phyloP scores from a whole-genome alignment of 495 filamentous ascomycete species.

The Lophiotrema nucula region DNA sequence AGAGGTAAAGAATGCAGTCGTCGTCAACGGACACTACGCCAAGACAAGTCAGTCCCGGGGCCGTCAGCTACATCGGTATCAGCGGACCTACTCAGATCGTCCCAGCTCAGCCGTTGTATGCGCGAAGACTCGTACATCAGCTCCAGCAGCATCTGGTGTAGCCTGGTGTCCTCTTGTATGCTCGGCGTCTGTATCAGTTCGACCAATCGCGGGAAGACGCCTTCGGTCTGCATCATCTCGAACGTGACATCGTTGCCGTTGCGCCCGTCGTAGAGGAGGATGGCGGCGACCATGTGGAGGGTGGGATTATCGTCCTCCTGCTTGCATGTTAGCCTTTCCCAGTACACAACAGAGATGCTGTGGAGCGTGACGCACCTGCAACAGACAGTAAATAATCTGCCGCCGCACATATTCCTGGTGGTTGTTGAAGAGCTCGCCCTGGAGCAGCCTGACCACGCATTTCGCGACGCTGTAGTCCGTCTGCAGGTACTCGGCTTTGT shows the following conservation, averaged over 20 bases:
- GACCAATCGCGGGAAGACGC: slow-evolving; percentile 76
- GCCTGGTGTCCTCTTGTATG: slow-evolving; percentile 60
- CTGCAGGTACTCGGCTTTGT: slow-evolving; percentile 81
- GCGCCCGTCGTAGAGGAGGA: slow-evolving; percentile 88
- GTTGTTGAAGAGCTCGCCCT: slow-evolving; percentile 67
- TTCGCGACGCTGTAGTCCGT: slow-evolving; percentile 80
- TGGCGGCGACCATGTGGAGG: slow-evolving; percentile 77
- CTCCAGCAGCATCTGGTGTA: slow-evolving; percentile 82
- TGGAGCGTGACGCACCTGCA: slow-evolving; percentile 61
- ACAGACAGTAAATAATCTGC: slow-evolving; percentile 86
- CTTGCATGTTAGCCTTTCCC: slow-evolving; percentile 4
- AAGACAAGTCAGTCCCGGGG: neutral
- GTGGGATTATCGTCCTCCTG: slow-evolving; percentile 76
- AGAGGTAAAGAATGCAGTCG: slow-evolving; percentile 77
- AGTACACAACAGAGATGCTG: neutral
- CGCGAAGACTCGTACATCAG: slow-evolving; percentile 96
- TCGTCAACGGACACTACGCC: slow-evolving; percentile 70
- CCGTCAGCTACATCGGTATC: slow-evolving; percentile 19
- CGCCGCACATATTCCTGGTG: slow-evolving; percentile 85
- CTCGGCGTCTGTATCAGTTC: slow-evolving; percentile 71
- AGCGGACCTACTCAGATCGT: slow-evolving; percentile 68
- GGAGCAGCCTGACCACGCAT: slow-evolving; percentile 78
- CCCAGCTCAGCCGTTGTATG: slow-evolving; percentile 74
- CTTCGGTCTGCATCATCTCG: slow-evolving; percentile 81
- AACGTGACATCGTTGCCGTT: slow-evolving; percentile 75